These are phyloP conservation scores for Achaetomium macrosporum DNA, from an alignment of 2,329 filamentous ascomycete species.

Conservation along the genomic window DNA sequence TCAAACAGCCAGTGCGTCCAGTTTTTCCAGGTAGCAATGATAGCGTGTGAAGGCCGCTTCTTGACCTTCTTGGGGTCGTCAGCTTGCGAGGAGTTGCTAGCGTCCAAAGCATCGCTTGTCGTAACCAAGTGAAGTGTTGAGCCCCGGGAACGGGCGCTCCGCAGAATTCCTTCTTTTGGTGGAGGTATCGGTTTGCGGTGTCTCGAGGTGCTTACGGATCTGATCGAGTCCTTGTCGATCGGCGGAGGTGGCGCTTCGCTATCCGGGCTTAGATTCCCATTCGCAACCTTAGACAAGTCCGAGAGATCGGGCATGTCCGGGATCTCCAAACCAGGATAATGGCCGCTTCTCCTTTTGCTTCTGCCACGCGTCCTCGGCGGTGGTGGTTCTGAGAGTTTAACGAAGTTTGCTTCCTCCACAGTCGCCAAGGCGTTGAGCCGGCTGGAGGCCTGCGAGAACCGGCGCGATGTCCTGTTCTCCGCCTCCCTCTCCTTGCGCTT, in stretches of 20 bases:
- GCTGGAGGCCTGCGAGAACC: slow-evolving; percentile 84
- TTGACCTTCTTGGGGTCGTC: slow-evolving; percentile 41
- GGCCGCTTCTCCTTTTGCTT: slow-evolving; percentile 67
- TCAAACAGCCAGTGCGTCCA: slow-evolving; percentile 60
- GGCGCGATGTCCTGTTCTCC: slow-evolving; percentile 71
- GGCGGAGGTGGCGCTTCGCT: slow-evolving; percentile 59
- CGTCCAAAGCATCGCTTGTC: slow-evolving; percentile 46
- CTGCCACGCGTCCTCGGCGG: slow-evolving; percentile 68
- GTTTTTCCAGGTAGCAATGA: slow-evolving; percentile 57
- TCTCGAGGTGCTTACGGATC: slow-evolving; percentile 71
- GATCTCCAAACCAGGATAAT: slow-evolving; percentile 56
- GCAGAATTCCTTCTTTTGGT: slow-evolving; percentile 71
- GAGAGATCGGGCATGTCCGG: slow-evolving; percentile 73
- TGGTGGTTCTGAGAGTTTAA: slow-evolving; percentile 39
- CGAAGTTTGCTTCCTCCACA: slow-evolving; percentile 63
- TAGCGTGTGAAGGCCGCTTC: slow-evolving; percentile 53
- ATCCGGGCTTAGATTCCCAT: slow-evolving; percentile 39
- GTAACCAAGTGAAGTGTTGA: slow-evolving; percentile 85
- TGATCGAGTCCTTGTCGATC: slow-evolving; percentile 70
- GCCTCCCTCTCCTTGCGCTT: slow-evolving; percentile 81
- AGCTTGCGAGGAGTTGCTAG: slow-evolving; percentile 27
- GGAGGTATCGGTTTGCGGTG: slow-evolving; percentile 72
- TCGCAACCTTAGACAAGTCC: slow-evolving; percentile 46
- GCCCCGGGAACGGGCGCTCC: slow-evolving; percentile 66
- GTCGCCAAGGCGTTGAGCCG: slow-evolving; percentile 76